These are phyloP conservation scores for Fusarium camptoceras DNA, from an alignment of 2,329 filamentous ascomycete genomes.

Conservation along the genomic window DNA sequence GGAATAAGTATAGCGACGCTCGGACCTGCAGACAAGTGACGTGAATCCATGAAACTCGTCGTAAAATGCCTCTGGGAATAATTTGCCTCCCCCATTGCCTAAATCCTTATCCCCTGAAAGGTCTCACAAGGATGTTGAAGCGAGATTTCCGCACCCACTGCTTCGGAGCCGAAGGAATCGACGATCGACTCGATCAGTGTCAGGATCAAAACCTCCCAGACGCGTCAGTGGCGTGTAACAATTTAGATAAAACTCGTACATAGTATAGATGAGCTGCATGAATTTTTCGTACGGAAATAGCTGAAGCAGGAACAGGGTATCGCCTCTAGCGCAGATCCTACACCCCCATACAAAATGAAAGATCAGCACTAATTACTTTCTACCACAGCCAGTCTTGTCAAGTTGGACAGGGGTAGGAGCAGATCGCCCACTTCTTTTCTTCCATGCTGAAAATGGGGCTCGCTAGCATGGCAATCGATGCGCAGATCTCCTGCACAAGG, in stretches of 20 bases:
- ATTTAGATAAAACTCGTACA: too few species aligned
- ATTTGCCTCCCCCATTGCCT: background rate
- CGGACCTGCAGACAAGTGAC: background rate
- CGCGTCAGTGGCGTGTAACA: too few species aligned
- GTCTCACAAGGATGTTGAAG: background rate
- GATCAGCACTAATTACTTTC: background rate
- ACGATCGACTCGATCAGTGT: background rate
- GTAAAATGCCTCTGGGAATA: background rate
- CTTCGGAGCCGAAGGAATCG: background rate
- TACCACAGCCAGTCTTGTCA: background rate
- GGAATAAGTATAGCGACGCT: slow-evolving; percentile 7
- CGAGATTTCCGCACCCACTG: background rate
- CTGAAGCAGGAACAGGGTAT: background rate
- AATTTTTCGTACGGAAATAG: background rate
- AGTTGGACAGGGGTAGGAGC: background rate
- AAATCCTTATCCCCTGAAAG: background rate
- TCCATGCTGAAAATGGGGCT: background rate
- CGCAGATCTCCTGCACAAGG: background rate
- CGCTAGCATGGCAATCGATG: background rate
- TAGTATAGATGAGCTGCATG: background rate
- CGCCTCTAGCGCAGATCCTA: background rate
- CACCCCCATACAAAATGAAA: background rate
- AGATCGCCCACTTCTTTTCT: background rate
- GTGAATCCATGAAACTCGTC: background rate
- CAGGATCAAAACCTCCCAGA: too few species aligned